Evolutionary conservation across 495 filamentous ascomycete species (phyloP).

Genomic region (Friedmanniomyces simplex): DNA sequence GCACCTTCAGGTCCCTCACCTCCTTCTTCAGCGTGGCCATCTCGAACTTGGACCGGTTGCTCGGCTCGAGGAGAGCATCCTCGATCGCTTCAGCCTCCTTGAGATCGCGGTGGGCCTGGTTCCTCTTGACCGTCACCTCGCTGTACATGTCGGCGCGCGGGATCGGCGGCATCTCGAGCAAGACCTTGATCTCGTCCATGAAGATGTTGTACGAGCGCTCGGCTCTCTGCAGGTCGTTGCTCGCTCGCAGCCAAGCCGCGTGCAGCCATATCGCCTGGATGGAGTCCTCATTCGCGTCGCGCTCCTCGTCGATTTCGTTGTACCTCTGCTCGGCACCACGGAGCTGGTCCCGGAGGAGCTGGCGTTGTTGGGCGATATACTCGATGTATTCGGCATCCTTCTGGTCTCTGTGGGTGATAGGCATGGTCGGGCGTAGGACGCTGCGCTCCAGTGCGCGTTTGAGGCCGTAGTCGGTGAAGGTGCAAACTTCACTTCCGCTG

Average conservation of each 20-base stretch:
- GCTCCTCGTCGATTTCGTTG: background rate
- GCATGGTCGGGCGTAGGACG: background rate
- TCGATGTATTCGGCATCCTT: background rate
- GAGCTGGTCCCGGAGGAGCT: background rate
- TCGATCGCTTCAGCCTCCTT: background rate
- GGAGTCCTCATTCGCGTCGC: background rate
- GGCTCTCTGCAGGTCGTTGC: background rate
- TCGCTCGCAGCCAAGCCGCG: background rate
- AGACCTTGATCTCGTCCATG: constrained; percentile 26
- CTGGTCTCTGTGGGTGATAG: background rate
- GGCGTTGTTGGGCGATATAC: background rate
- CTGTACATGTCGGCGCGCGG: background rate
- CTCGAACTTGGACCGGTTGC: background rate
- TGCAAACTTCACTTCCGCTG: background rate
- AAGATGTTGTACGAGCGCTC: background rate
- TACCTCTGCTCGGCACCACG: background rate
- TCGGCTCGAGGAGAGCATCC: background rate
- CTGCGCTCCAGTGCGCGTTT: background rate
- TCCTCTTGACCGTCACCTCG: background rate
- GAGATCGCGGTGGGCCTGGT: background rate
- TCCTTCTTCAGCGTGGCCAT: background rate
- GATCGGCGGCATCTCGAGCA: constrained; percentile 16
- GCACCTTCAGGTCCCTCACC: background rate
- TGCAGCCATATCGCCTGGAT: background rate
- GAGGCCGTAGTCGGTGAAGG: background rate